Percentiles rank a stretch among this genome's conserved stretches.
Evolutionary conservation across 2,329 filamentous ascomycete species (phyloP).

Genomic region (Sclerotinia sclerotiorum): DNA sequence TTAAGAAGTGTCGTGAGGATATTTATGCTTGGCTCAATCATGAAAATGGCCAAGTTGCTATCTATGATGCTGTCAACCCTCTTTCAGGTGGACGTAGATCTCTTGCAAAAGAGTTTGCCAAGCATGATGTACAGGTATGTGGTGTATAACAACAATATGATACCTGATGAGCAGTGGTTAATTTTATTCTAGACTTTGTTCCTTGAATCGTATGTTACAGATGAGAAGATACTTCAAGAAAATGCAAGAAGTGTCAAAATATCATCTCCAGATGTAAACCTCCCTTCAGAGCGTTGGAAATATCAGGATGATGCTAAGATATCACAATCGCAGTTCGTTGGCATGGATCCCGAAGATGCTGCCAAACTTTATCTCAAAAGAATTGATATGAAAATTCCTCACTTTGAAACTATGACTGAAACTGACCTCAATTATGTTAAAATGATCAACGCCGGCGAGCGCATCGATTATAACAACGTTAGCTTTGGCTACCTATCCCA

Average conservation of each 20-base stretch:
- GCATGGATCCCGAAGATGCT: constrained; percentile 89
- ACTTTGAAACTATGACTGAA: constrained; percentile 96
- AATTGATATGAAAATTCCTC: constrained; percentile 88
- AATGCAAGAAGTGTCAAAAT: constrained; percentile 98
- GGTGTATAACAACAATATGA: constrained; percentile 26
- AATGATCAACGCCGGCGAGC: constrained; percentile 96
- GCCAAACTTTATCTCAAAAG: constrained; percentile 87
- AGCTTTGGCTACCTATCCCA: constrained; percentile 96
- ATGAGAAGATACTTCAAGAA: constrained; percentile 90
- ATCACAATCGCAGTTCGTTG: constrained; percentile 64
- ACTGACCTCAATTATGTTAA: constrained; percentile 95
- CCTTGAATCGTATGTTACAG: constrained; percentile 92
- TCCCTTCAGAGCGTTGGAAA: constrained; percentile 15
- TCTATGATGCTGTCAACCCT: constrained; percentile 97
- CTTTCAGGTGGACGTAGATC: constrained; percentile 77
- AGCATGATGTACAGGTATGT: constrained; percentile 83
- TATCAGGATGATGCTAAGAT: constrained; percentile 13
- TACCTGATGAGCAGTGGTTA: constrained; percentile 18
- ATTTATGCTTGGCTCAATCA: constrained; percentile 96
- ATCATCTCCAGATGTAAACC: constrained; percentile 82
- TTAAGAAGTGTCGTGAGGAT: constrained; percentile 95
- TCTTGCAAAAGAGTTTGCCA: constrained; percentile 94
- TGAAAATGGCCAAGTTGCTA: constrained; percentile 96
- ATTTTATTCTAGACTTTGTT: constrained; percentile 71
- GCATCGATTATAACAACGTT: constrained; percentile 94